phyloP scores from a whole-genome alignment of 345 rosid genomes.

The Sisymbrium irio region DNA sequence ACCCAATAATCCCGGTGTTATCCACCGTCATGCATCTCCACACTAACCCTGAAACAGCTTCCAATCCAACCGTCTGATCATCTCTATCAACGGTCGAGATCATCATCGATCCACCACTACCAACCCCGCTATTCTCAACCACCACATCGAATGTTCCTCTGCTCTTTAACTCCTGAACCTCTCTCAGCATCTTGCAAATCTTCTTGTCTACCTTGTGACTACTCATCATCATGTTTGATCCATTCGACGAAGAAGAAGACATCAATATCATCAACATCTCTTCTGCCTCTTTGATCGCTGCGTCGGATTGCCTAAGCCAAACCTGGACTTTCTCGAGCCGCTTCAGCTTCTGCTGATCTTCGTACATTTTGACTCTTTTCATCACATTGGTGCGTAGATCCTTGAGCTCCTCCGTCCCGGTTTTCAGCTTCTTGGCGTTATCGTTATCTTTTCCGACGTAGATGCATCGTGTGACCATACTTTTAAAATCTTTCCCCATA shows the following conservation, averaged over 20 bases:
- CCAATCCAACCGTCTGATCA: conserved; percentile 37
- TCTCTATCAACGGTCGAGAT: conserved; percentile 23
- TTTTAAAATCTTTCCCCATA: conserved; percentile 40
- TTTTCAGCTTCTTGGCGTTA: conserved; percentile 26
- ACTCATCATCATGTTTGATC: conserved; percentile 19
- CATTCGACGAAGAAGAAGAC: conserved; percentile 28
- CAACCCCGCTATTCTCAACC: conserved; percentile 30
- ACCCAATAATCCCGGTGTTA: conserved; percentile 35
- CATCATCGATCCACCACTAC: conserved; percentile 27
- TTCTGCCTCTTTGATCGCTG: conserved; percentile 27
- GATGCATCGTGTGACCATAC: conserved; percentile 39
- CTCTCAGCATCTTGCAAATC: conserved; percentile 23
- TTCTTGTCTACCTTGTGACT: conserved; percentile 31
- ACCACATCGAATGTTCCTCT: conserved; percentile 34
- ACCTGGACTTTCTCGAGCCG: conserved; percentile 25
- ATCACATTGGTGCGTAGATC: conserved; percentile 27
- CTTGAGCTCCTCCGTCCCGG: conserved; percentile 28
- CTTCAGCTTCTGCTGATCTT: conserved; percentile 33
- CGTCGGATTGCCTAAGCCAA: conserved; percentile 38
- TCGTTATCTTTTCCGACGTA: conserved; percentile 36
- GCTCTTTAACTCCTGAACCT: conserved; percentile 25
- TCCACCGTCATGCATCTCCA: conserved; percentile 36
- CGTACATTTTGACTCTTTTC: conserved; percentile 34
- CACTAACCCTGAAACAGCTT: conserved; percentile 30
- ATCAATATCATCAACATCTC: conserved; percentile 20